Evolutionary conservation across 371 early-diverging fungal species (phyloP).

Genomic region (Lichtheimia ramosa): DNA sequence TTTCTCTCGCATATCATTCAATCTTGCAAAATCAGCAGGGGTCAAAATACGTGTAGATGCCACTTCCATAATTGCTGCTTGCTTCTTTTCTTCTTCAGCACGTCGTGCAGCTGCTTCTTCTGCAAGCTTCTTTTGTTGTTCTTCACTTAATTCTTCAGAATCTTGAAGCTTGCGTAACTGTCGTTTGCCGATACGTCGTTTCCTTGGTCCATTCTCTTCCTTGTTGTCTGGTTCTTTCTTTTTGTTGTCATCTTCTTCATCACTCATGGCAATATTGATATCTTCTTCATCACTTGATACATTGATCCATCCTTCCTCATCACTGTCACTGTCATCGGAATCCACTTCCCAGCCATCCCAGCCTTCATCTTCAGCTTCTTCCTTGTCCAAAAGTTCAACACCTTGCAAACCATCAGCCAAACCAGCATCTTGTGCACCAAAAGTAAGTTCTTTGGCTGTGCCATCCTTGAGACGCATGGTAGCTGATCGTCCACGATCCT

Average conservation of each 20-base stretch:
- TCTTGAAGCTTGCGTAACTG: slow-evolving; percentile 46
- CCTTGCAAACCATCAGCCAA: slow-evolving; percentile 75
- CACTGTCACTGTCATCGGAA: slow-evolving; percentile 51
- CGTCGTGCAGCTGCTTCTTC: slow-evolving; percentile 35
- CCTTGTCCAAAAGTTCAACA: slow-evolving; percentile 64
- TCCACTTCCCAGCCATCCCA: slow-evolving; percentile 67
- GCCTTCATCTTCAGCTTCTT: slow-evolving; percentile 52
- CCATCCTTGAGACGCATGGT: slow-evolving; percentile 69
- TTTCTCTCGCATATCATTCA: slow-evolving; percentile 71
- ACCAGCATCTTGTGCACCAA: slow-evolving; percentile 66
- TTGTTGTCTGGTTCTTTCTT: slow-evolving; percentile 16
- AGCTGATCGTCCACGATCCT: slow-evolving; percentile 90
- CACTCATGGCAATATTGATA: slow-evolving; percentile 41
- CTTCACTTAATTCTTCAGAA: slow-evolving; percentile 49
- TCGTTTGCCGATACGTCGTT: slow-evolving; percentile 50
- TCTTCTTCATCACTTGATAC: slow-evolving; percentile 52
- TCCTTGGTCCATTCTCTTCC: slow-evolving; percentile 13
- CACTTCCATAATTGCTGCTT: slow-evolving; percentile 38
- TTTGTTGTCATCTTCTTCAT: slow-evolving; percentile 27
- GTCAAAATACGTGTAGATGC: slow-evolving; percentile 78
- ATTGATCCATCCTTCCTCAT: slow-evolving; percentile 48
- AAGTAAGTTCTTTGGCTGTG: slow-evolving; percentile 55
- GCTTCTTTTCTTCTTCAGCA: slow-evolving; percentile 42
- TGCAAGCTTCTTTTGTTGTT: slow-evolving; percentile 40
- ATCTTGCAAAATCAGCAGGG: slow-evolving; percentile 87